Conservation (phyloP, 257 asterid species). For the Solanum dulcamara region DNA sequence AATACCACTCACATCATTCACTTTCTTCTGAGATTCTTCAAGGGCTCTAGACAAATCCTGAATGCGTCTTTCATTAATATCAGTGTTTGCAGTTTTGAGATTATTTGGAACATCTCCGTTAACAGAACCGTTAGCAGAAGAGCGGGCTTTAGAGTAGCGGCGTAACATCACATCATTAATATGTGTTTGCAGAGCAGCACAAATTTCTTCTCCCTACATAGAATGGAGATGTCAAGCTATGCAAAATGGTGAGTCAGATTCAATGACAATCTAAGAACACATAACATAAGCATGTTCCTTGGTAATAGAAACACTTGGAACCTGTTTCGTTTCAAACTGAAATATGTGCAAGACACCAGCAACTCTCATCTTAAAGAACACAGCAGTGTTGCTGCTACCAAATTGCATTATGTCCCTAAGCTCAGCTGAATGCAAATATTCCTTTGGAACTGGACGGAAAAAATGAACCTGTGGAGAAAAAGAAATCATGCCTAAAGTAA, state of each 20-base stretch:
- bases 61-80: slow-evolving; percentile 60
- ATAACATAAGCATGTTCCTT: background rate
- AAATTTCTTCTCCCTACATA: slow-evolving; percentile 92
- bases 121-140: slow-evolving; percentile 61
- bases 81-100: slow-evolving; percentile 39
- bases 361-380: slow-evolving; percentile 98
- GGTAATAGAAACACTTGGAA: slow-evolving; percentile 5
- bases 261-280: background rate
- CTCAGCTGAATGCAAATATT: slow-evolving; percentile 96
- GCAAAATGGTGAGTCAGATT: background rate
- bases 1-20: slow-evolving; percentile 49
- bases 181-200: slow-evolving; percentile 99
- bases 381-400: slow-evolving; percentile 98
- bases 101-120: slow-evolving; percentile 52
- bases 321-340: slow-evolving; percentile 99
- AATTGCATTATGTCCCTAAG: slow-evolving; percentile 98
- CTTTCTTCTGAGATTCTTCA: slow-evolving; percentile 70
- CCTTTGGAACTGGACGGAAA: slow-evolving; percentile 99
- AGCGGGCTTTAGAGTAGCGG: slow-evolving; percentile 93
- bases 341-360: slow-evolving; percentile 96
- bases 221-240: slow-evolving; percentile 1
- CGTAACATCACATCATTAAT: slow-evolving; percentile 98
- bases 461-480: slow-evolving; percentile 68
- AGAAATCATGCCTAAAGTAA: background rate
- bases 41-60: slow-evolving; percentile 73